phyloP scores from a whole-genome alignment of 345 rosid genomes.

The Barbarea vulgaris region DNA sequence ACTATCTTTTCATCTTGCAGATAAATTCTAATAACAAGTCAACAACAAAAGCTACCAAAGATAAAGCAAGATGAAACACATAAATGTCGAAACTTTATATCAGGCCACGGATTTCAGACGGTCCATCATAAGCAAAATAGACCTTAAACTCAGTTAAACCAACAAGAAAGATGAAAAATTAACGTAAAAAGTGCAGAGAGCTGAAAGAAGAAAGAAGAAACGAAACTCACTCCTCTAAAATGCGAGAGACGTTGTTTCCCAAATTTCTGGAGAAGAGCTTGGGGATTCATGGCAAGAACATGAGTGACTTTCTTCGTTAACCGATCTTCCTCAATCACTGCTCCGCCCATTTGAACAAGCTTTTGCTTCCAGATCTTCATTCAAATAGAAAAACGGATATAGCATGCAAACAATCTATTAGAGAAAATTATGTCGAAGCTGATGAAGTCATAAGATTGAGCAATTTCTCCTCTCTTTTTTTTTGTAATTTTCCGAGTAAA shows the following conservation, averaged over 20 bases:
- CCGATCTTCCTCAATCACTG: slow-evolving; percentile 48
- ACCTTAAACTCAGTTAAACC: background rate
- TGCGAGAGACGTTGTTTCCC: slow-evolving; percentile 43
- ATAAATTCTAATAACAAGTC: background rate
- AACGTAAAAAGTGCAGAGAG: background rate
- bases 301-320: slow-evolving; percentile 63
- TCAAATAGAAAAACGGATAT: background rate
- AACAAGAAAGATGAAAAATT: background rate
- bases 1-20: background rate
- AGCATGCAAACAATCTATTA: background rate
- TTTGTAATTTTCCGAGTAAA: background rate
- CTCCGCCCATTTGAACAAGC: slow-evolving; percentile 90
- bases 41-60: background rate
- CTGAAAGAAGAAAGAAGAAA: background rate
- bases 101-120: background rate
- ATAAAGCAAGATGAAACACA: background rate
- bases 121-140: background rate
- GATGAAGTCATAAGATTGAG: background rate
- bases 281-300: slow-evolving; percentile 57
- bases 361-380: slow-evolving; percentile 87
- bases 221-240: slow-evolving; percentile 61
- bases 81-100: background rate
- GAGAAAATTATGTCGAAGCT: background rate
- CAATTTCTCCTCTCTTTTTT: background rate
- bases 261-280: slow-evolving; percentile 51